Evolutionary conservation across 352 stramenopile species (phyloP).

Genomic region (Phytophthora tubulina): DNA sequence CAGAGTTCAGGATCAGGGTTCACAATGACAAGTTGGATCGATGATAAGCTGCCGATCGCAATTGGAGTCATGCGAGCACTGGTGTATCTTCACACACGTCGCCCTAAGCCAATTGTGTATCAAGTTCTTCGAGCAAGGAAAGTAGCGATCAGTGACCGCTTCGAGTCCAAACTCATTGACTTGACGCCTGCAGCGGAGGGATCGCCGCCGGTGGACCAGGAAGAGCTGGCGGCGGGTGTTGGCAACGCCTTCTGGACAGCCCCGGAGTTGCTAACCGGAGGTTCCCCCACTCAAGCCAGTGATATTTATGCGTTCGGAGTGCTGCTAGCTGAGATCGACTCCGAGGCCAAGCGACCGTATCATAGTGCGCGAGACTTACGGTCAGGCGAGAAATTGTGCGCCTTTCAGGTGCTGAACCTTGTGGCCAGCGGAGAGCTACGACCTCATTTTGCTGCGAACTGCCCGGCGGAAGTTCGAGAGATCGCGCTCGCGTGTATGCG

Average conservation of each 20-base stretch:
- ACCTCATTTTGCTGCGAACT: conserved; percentile 44
- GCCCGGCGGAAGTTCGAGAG: conserved; percentile 35
- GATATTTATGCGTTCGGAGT: conserved; percentile 79
- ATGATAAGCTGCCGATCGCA: conserved; percentile 40
- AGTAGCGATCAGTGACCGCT: conserved; percentile 35
- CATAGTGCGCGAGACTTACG: conserved; percentile 21
- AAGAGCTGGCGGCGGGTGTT: conserved; percentile 34
- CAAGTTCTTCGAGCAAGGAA: conserved; percentile 36
- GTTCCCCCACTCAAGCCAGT: conserved; percentile 56
- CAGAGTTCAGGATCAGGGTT: conserved; percentile 33
- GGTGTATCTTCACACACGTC: conserved; percentile 37
- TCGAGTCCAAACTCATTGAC: conserved; percentile 38
- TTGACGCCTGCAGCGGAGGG: conserved; percentile 36
- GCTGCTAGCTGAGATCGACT: conserved; percentile 58
- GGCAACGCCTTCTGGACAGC: conserved; percentile 48
- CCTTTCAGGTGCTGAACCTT: conserved; percentile 46
- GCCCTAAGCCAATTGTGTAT: conserved; percentile 29
- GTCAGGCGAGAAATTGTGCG: conserved; percentile 31
- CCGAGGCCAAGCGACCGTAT: conserved; percentile 41
- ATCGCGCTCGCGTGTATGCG: conserved; percentile 46
- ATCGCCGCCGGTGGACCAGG: conserved; percentile 26
- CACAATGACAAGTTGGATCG: conserved; percentile 30
- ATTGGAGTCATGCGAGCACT: conserved; percentile 32
- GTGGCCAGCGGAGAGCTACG: conserved; percentile 44
- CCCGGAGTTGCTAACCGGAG: conserved; percentile 62